A percentile compares a stretch with the other conserved stretches of the same genome.
Conservation (phyloP, 352 stramenopile species). For the Discostella stelligera region DNA sequence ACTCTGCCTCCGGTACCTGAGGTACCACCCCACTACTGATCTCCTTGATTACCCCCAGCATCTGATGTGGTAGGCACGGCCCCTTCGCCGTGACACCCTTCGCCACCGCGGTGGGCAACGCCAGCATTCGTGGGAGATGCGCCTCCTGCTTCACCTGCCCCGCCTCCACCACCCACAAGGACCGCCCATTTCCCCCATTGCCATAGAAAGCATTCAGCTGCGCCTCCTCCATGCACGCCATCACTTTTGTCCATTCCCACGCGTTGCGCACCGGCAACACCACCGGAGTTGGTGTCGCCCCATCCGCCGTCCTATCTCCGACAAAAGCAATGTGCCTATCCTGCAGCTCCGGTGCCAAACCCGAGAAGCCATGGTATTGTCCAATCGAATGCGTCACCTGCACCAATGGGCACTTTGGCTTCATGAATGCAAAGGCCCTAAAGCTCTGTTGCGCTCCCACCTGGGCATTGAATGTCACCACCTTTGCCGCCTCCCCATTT, state of each 20-base stretch:
- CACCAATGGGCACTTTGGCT: not conserved
- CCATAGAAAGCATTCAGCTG: not conserved
- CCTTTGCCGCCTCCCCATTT: not conserved
- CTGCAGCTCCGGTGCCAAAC: not conserved
- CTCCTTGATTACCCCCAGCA: too few species aligned
- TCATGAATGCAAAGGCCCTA: constrained; percentile 2
- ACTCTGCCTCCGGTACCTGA: not conserved
- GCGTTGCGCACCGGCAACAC: not conserved
- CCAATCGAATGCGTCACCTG: constrained; percentile 2
- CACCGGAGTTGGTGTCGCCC: not conserved
- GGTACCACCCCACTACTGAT: too few species aligned
- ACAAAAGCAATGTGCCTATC: not conserved
- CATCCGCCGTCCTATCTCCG: not conserved
- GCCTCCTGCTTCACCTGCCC: too few species aligned
- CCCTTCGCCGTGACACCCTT: not conserved
- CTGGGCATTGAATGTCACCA: not conserved
- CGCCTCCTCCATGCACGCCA: not conserved
- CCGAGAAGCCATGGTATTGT: not conserved
- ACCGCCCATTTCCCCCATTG: not conserved
- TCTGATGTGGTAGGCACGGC: not conserved
- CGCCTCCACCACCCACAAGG: too few species aligned
- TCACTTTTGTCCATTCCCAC: not conserved
- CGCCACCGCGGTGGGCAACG: too few species aligned
- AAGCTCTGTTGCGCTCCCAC: not conserved
- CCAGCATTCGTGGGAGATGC: not conserved